These are phyloP conservation scores for Russula abietina DNA, from an alignment of 768 basidiomycete species.

Conservation along the genomic window DNA sequence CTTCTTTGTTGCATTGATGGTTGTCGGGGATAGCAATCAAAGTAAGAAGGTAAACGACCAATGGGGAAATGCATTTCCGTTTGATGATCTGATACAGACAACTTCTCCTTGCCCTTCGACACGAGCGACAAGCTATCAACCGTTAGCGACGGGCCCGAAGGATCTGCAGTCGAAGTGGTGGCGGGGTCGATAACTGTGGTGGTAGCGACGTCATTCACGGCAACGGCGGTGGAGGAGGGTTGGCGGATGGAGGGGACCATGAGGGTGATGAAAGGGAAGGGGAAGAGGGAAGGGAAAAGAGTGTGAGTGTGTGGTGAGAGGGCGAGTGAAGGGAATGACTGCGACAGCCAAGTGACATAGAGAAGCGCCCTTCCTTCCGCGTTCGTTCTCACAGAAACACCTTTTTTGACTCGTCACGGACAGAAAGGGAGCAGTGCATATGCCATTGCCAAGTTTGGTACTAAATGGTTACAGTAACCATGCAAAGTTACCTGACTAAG, in stretches of 20 bases:
- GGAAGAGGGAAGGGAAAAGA: not conserved
- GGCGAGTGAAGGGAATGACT: not conserved
- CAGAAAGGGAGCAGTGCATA: not conserved
- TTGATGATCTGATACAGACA: conserved; percentile 19
- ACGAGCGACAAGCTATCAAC: not conserved
- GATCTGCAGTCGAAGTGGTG: not conserved
- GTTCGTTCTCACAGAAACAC: not conserved
- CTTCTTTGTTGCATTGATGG: not conserved
- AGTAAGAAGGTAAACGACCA: conserved; percentile 25
- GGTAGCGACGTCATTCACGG: not conserved
- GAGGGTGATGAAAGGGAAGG: not conserved
- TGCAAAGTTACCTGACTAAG: not conserved
- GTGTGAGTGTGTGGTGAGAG: not conserved
- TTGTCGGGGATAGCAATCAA: conserved; percentile 43
- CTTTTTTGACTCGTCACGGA: not conserved
- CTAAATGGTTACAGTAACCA: not conserved
- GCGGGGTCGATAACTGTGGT: not conserved
- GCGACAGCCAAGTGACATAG: not conserved
- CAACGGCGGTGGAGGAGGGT: not conserved
- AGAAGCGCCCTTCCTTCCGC: not conserved
- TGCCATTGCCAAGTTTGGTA: not conserved
- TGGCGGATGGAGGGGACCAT: not conserved
- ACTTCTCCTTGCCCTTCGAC: conserved; percentile 33
- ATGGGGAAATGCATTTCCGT: conserved; percentile 21
- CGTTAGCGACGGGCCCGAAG: not conserved